These are phyloP conservation scores for Thelonectria rubi DNA, from an alignment of 2,329 filamentous ascomycete species.

Conservation along the genomic window DNA sequence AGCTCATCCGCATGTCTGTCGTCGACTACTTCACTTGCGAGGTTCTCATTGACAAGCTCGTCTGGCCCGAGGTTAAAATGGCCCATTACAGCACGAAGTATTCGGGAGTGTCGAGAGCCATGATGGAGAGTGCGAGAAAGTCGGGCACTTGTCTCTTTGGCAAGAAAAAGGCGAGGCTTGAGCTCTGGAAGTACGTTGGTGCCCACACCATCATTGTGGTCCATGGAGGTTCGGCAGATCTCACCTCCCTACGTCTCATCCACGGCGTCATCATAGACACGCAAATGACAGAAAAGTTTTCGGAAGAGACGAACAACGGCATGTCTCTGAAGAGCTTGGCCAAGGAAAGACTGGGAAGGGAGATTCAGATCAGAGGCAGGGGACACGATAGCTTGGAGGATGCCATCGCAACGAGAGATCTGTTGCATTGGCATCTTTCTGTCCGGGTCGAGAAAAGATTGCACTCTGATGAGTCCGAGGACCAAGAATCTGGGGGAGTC, in stretches of 20 bases:
- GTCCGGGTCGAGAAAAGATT: background rate
- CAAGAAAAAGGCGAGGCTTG: conserved; percentile 51
- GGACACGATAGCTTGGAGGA: conserved; percentile 30
- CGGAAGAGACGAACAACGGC: background rate
- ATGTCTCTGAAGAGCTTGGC: conserved; percentile 25
- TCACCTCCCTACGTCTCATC: conserved; percentile 25
- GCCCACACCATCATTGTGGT: conserved; percentile 59
- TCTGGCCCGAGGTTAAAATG: conserved; percentile 57
- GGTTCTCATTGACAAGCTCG: conserved; percentile 60
- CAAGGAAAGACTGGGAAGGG: conserved; percentile 1
- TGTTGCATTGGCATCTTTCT: conserved; percentile 25
- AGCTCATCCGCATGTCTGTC: conserved; percentile 60
- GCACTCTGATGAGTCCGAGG: too few relatives aligned
- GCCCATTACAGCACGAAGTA: conserved; percentile 59
- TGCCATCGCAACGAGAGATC: conserved; percentile 25
- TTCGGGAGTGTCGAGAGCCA: conserved; percentile 56
- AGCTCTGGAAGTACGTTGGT: conserved; percentile 55
- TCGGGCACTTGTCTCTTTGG: conserved; percentile 51
- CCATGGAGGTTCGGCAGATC: conserved; percentile 47
- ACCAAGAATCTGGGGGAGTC: too few relatives aligned
- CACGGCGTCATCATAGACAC: conserved; percentile 26
- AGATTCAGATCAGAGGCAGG: conserved; percentile 9
- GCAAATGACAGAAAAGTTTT: conserved; percentile 5
- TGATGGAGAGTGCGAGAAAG: conserved; percentile 50
- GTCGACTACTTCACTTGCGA: conserved; percentile 61